Base-by-base conservation (phyloP, 768 basidiomycete species). In the Leccinellum rugosiceps region DNA sequence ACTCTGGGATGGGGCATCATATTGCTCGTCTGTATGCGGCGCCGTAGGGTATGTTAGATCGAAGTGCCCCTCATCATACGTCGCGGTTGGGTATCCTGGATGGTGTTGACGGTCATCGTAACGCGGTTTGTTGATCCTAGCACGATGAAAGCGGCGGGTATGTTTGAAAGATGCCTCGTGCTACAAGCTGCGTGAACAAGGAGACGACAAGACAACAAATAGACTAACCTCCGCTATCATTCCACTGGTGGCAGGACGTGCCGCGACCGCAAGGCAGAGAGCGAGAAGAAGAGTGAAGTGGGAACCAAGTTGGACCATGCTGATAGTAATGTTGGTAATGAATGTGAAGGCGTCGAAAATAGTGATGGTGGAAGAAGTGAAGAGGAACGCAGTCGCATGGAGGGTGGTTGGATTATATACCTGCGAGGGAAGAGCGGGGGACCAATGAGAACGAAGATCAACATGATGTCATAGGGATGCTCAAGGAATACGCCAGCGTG, bases 231-330 rank as follows among this genome's bases (percentile, higher is more conserved):
- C 57, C 13, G 44, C 32, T 38, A 50, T 23, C 10, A 47, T 25
- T 23, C 47, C 57, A n/a, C 53, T 49, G 25, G 57, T 48, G 21
- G 66, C 49, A 19, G 58, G 55, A 35, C 46, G 60, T 14, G 62
- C 60, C 31, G 61, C 57, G 32, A 59, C 67, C 41, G 58, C 58
- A 53, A 71, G 60, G 48, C 71, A 71, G 25, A 71, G 52, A 30
- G 69, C 60, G 50, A 71, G 69, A 11, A 71, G 69, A 38, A 62
- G n/a, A 21, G 65, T 14, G 69, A 71, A 72, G 58, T 60, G 71
- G 57, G 61, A 38, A 25, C 54, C 58, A 58, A 72, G 63, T 51
- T 65, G 71, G 55, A 71, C 65, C 69, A 71, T 70, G 57, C 50
- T 50, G 58, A 58, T 71, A 59, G 63, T 65, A 19, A 68, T 70